phyloP scores from a whole-genome alignment of 2,329 filamentous ascomycete species.

The Onygenales sp. region DNA sequence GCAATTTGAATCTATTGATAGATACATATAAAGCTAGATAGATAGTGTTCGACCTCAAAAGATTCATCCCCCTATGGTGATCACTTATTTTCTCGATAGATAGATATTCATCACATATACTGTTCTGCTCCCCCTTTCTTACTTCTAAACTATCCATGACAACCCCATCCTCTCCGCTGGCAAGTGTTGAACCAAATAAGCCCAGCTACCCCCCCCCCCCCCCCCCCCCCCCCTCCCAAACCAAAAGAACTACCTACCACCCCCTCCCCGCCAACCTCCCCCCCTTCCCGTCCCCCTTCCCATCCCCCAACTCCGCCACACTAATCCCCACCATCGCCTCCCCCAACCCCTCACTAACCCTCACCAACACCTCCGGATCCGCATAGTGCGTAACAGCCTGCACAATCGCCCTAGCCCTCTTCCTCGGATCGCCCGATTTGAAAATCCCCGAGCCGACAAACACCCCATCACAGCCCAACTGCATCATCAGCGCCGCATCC shows the following conservation, averaged over 20 bases:
- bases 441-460: slow-evolving; percentile 97
- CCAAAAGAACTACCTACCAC: slow-evolving; percentile 49
- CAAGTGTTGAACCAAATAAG: too few relatives aligned
- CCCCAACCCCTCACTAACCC: slow-evolving; percentile 81
- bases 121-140: too few relatives aligned
- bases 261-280: slow-evolving; percentile 80
- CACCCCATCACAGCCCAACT: slow-evolving; percentile 93
- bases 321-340: slow-evolving; percentile 98
- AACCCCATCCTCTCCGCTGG: too few relatives aligned
- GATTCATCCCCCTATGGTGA: too few relatives aligned
- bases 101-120: too few relatives aligned
- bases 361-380: slow-evolving; percentile 74
- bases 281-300: slow-evolving; percentile 49
- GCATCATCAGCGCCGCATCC: slow-evolving; percentile 98
- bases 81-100: too few relatives aligned
- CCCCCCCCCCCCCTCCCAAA: too few relatives aligned
- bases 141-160: too few relatives aligned
- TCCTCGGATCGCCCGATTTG: slow-evolving; percentile 84
- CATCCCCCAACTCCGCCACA: slow-evolving; percentile 59
- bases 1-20: too few relatives aligned
- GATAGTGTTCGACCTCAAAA: too few relatives aligned
- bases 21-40: too few relatives aligned
- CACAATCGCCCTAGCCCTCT: slow-evolving; percentile 89
- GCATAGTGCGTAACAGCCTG: slow-evolving; percentile 85
- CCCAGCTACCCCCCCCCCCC: too few relatives aligned